phyloP scores from a whole-genome alignment of 116 monocot genomes.

The Cymodocea nodosa region DNA sequence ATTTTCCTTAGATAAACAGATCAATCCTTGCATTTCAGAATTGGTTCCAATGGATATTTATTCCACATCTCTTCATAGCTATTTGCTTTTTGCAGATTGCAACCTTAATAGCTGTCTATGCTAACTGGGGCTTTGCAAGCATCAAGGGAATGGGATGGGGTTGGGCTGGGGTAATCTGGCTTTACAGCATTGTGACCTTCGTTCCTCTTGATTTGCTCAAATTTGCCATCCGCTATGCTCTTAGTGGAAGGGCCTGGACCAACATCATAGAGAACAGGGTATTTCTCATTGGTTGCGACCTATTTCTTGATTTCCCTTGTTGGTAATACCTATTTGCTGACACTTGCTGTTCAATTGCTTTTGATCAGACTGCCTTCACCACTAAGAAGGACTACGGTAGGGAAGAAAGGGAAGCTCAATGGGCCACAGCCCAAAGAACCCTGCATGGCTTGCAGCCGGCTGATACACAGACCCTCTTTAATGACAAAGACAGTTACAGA shows the following conservation, averaged over 20 bases:
- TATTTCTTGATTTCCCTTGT: not conserved
- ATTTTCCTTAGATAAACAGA: too few species aligned
- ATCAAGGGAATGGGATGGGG: constrained; percentile 89
- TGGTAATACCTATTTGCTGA: not conserved
- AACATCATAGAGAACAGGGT: constrained; percentile 75
- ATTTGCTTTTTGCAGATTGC: constrained; percentile 40
- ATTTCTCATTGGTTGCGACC: not conserved
- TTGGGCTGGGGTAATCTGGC: constrained; percentile 95
- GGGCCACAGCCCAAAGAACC: constrained; percentile 89
- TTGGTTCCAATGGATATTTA: not conserved
- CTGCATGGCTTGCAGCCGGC: constrained; percentile 81
- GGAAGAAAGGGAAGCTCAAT: constrained; percentile 88
- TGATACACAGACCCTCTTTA: constrained; percentile 40
- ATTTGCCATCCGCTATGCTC: constrained; percentile 68
- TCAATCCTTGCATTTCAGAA: too few species aligned
- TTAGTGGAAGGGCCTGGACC: constrained; percentile 87
- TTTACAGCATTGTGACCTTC: constrained; percentile 74
- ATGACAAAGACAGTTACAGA: constrained; percentile 74
- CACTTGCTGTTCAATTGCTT: not conserved
- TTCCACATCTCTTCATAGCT: not conserved
- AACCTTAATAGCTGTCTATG: constrained; percentile 73
- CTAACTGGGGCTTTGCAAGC: constrained; percentile 75
- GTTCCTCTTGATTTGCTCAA: constrained; percentile 72
- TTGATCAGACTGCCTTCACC: constrained; percentile 71
- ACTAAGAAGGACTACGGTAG: constrained; percentile 92